Conservation (phyloP, 352 stramenopile species). For the Pythium monospermum region DNA sequence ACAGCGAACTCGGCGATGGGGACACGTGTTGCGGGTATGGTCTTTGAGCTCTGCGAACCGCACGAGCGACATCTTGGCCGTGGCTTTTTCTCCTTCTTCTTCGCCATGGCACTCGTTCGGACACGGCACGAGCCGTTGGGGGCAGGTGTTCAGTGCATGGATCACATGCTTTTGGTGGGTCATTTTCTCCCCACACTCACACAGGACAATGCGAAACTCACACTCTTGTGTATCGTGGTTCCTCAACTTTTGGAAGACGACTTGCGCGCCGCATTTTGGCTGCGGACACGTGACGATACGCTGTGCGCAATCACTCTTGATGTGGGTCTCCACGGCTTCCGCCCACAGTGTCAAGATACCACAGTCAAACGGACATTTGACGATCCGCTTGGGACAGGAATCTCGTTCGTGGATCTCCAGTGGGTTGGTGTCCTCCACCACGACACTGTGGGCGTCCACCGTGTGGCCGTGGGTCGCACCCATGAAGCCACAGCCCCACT, state of each 20-base stretch:
- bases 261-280: slow-evolving; percentile 36
- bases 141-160: slow-evolving; percentile 37
- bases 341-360: slow-evolving; percentile 35
- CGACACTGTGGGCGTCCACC: slow-evolving; percentile 14
- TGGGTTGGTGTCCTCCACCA: slow-evolving; percentile 32
- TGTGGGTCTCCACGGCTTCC: slow-evolving; percentile 36
- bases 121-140: slow-evolving; percentile 47
- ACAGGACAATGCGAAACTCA: slow-evolving; percentile 37
- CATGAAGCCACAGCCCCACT: slow-evolving; percentile 67
- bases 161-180: slow-evolving; percentile 39
- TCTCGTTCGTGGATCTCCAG: slow-evolving; percentile 39
- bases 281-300: slow-evolving; percentile 41
- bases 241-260: slow-evolving; percentile 18
- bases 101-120: slow-evolving; percentile 31
- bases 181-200: slow-evolving; percentile 58
- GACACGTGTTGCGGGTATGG: slow-evolving; percentile 43
- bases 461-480: slow-evolving; percentile 22
- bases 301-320: slow-evolving; percentile 27
- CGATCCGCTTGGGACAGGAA: slow-evolving; percentile 43
- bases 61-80: slow-evolving; percentile 7
- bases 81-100: too few species aligned
- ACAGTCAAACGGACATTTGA: slow-evolving; percentile 37
- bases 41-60: slow-evolving; percentile 38
- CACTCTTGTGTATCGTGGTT: slow-evolving; percentile 40
- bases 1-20: slow-evolving; percentile 49